Base-by-base conservation (phyloP, 225 moss, liverwort and hornwort genomes). In the Neckera pumila region DNA sequence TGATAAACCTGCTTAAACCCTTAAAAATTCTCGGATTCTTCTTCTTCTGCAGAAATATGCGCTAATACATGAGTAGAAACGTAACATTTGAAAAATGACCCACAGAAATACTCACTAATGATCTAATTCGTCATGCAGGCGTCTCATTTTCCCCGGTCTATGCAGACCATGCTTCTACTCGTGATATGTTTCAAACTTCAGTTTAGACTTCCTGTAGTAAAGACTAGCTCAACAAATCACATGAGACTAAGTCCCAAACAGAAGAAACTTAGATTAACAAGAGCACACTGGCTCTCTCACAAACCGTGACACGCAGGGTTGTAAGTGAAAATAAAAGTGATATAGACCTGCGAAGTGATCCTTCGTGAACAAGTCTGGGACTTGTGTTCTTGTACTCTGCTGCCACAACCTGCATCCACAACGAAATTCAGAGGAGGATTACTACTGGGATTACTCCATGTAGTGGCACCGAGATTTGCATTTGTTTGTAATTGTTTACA, bases 261-360 rank as follows among this genome's bases (percentile, higher is more conserved):
- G 31, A 82, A 36, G 16, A 73, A 76, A 76, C 6, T 54, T 76
- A 9, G 76, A 54, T n/a, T 53, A 59, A 76, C 59, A 31, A 45
- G 54, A 28, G 80, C 9, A 30, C 60, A 84, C 14, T 26, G 1
- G 26, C n/a, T n/a, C n/a, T n/a, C n/a, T n/a, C n/a, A n/a, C n/a
- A n/a, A n/a, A n/a, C n/a, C n/a, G n/a, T n/a, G n/a, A n/a, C n/a
- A n/a, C n/a, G 9, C 43, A 72, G 81, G 54, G 74, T 27, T 87
- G 75, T 30, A 49, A 86, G 76, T 88, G 61, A 47, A 43, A 74
- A 74, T 34, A 43, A n/a, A 61, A 80, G 43, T 18, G 72, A 82
- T 7, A 30, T 5, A 64, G 62, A 93, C 93, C 92, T 93, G 89
- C 94, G 94, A 5, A 92, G 76, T 14, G 94, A 94, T 23, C 89